A percentile compares a stretch with the other conserved stretches of the same genome.
phyloP scores from a whole-genome alignment of 139 green algal genomes.

The Chlorella vulgaris region DNA sequence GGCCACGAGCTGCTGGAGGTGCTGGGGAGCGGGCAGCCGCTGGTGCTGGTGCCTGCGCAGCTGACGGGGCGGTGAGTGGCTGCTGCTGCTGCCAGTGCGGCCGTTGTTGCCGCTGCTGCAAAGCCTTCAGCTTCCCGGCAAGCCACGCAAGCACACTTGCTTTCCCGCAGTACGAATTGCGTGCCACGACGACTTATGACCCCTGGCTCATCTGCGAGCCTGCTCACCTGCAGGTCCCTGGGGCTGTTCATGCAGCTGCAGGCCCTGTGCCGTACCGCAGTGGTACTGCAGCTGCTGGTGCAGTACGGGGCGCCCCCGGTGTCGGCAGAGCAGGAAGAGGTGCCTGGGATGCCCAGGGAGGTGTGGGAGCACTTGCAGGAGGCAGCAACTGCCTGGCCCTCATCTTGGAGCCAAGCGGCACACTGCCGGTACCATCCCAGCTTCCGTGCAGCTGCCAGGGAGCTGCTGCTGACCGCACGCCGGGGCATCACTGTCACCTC shows the following conservation, averaged over 20 bases:
- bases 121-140: neutral
- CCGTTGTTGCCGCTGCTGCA: neutral
- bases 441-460: neutral
- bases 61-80: no score
- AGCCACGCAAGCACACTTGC: neutral
- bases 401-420: neutral
- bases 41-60: constrained; percentile 2
- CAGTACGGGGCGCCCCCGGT: neutral
- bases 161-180: no score
- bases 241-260: neutral
- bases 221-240: neutral
- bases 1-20: neutral
- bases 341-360: neutral
- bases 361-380: neutral
- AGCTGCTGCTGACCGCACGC: constrained; percentile 6
- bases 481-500: neutral
- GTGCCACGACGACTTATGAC: no score
- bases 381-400: constrained; percentile 7
- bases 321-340: neutral
- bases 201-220: neutral
- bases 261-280: neutral
- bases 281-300: neutral
- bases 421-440: neutral
- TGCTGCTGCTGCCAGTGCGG: neutral
- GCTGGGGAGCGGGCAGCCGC: neutral